These are phyloP conservation scores for Phytophthora podocarpi DNA, from an alignment of 352 stramenopile species.

Conservation along the genomic window DNA sequence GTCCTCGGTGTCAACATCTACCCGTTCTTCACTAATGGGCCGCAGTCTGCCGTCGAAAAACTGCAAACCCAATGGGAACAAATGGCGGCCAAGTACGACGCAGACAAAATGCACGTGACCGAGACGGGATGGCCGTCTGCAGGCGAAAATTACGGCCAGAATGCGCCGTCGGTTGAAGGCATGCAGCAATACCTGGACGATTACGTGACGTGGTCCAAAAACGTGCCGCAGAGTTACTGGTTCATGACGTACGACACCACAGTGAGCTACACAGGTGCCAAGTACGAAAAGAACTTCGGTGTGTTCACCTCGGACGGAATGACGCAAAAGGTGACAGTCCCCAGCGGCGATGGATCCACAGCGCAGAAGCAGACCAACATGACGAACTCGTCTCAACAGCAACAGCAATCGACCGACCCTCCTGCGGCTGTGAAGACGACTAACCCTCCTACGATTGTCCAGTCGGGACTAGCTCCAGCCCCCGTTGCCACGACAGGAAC, in stretches of 20 bases:
- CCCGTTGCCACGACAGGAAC: constrained; percentile 1
- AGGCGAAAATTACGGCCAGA: constrained; percentile 38
- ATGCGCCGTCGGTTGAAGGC: constrained; percentile 40
- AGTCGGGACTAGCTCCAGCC: not conserved
- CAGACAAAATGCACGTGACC: constrained; percentile 51
- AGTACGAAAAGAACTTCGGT: constrained; percentile 76
- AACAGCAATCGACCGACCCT: constrained; percentile 3
- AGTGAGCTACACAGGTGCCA: constrained; percentile 41
- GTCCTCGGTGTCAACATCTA: constrained; percentile 75
- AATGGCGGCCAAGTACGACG: constrained; percentile 48
- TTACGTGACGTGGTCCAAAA: constrained; percentile 47
- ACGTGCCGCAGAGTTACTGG: constrained; percentile 46
- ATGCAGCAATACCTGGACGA: constrained; percentile 54
- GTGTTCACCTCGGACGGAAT: constrained; percentile 44
- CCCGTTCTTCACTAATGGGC: constrained; percentile 66
- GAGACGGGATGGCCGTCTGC: constrained; percentile 71
- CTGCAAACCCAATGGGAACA: constrained; percentile 59
- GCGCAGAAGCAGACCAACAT: constrained; percentile 14
- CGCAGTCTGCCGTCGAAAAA: constrained; percentile 52
- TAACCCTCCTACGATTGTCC: not conserved
- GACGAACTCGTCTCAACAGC: constrained; percentile 14
- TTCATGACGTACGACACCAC: constrained; percentile 80
- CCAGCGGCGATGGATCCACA: constrained; percentile 13
- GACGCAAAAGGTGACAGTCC: constrained; percentile 46
- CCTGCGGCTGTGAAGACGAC: constrained; percentile 6